Percentiles rank a stretch among this genome's conserved stretches.
These are phyloP conservation scores for Cyberlindnera sargentensis DNA, from an alignment of 805 yeast species.

Conservation along the genomic window DNA sequence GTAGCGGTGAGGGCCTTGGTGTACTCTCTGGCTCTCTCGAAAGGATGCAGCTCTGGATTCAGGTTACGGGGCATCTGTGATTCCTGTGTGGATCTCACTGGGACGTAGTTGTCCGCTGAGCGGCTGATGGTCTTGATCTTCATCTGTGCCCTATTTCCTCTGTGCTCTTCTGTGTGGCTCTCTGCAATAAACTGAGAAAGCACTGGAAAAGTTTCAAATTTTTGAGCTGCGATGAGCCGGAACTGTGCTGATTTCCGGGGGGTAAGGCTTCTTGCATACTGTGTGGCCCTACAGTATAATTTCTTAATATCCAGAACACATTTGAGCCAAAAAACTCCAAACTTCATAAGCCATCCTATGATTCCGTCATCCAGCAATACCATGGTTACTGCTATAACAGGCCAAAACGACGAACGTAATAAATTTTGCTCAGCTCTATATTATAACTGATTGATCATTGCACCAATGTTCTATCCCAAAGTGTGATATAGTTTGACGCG, in stretches of 20 bases:
- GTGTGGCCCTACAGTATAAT: no score
- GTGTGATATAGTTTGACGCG: no score
- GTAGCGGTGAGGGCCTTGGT: constrained; percentile 93
- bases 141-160: constrained; percentile 4
- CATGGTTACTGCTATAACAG: no score
- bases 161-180: not conserved
- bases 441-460: no score
- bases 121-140: constrained; percentile 33
- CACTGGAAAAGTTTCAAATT: not conserved
- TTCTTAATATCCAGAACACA: no score
- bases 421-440: no score
- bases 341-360: no score
- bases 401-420: no score
- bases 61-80: constrained; percentile 81
- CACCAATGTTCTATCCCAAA: no score
- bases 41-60: constrained; percentile 92
- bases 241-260: not conserved
- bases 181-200: no score
- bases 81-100: constrained; percentile 86
- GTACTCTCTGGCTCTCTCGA: constrained; percentile 94
- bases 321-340: not conserved
- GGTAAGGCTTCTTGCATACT: not conserved
- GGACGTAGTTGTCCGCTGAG: constrained; percentile 87
- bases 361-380: no score
- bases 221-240: constrained; percentile 2